Conservation (phyloP, 306 rosid species). For the Pterocarpus macrocarpus region DNA sequence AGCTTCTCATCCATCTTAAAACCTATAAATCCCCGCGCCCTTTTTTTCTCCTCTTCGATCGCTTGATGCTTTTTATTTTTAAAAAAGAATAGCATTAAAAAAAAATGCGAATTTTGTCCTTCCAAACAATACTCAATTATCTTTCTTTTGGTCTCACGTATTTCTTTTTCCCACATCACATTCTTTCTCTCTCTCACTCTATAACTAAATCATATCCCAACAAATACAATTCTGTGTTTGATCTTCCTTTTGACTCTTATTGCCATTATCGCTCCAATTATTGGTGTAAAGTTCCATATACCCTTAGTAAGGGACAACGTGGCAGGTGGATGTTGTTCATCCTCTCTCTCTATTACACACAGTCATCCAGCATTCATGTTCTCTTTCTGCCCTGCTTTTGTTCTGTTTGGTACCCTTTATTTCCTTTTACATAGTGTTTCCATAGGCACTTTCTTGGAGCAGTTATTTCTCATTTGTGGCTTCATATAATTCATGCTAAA, state of each 20-base stretch:
- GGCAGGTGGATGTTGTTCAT: constrained; percentile 41
- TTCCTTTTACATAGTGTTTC: constrained; percentile 55
- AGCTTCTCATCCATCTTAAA: constrained; percentile 43
- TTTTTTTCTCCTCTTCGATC: not conserved
- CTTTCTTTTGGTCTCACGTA: constrained; percentile 29
- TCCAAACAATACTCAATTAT: constrained; percentile 36
- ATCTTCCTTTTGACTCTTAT: constrained; percentile 52
- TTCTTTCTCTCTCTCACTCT: constrained; percentile 22
- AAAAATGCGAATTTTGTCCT: constrained; percentile 34
- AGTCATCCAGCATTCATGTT: constrained; percentile 48
- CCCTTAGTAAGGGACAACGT: constrained; percentile 50
- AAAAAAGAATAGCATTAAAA: not conserved
- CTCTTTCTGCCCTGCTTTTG: constrained; percentile 50
- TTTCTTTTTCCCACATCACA: constrained; percentile 11
- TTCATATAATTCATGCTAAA: constrained; percentile 56
- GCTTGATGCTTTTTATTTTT: constrained; percentile 10
- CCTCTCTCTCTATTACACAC: constrained; percentile 35
- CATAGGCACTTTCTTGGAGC: constrained; percentile 50
- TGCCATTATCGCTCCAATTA: constrained; percentile 58
- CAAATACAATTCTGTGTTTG: constrained; percentile 42
- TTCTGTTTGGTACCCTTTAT: constrained; percentile 51
- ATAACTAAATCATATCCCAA: constrained; percentile 34
- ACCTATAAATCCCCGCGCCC: not conserved
- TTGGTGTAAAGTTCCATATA: constrained; percentile 52
- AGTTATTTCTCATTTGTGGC: constrained; percentile 55